Evolutionary conservation across 371 early-diverging fungal genomes (phyloP), one percentile per base, ranked within the genome.

Genomic region (Neoconidiobolus thromboides): DNA sequence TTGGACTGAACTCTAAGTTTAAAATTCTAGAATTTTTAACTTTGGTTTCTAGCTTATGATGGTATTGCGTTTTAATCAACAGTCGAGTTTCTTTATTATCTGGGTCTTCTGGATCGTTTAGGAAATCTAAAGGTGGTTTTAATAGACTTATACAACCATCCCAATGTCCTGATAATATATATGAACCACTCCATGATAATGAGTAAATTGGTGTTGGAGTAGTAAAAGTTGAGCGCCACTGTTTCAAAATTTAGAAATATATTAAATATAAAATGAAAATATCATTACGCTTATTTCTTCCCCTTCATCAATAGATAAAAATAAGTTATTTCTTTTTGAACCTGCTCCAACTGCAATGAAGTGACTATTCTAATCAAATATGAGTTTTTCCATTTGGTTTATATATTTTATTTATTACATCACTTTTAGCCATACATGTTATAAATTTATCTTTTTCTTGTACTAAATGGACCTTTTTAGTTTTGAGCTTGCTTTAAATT

Each of bases 221-320:
- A 5, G 55, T 55, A 36, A 55, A 55, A n/a, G 55, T 55, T 9
- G 55, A 55, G 15, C 40, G 15, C 55, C 55, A 55, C 55, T 55
- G 26, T 26, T 26, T 26, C 26, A 26, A 26, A 26, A 26, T 26
- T 26, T 26, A 26, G 26, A 55, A 12, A 6, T 55, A 41, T 6
- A 55, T 55, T 55, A 40, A 14, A 51, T 51, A 12, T 12, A 51
- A 51, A 15, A 7, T 37, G 12, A 37, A 55, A 36, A 55, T 51
- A 38, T 12, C 6, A 3, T 55, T 55, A 55, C 55, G 12, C 6
- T 42, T 12, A 55, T 12, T 14, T 55, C 55, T 15, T 12, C 9
- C 5, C 55, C 55, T 5, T 55, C 55, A 42, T 55, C 55, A 5
- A 12, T 12, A 9, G 40, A 36, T 42, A 55, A 55, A 14, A 55